A percentile compares a stretch with the other conserved stretches of the same genome.
phyloP scores from a whole-genome alignment of 495 filamentous ascomycete genomes.

The Neurospora tetraspora region DNA sequence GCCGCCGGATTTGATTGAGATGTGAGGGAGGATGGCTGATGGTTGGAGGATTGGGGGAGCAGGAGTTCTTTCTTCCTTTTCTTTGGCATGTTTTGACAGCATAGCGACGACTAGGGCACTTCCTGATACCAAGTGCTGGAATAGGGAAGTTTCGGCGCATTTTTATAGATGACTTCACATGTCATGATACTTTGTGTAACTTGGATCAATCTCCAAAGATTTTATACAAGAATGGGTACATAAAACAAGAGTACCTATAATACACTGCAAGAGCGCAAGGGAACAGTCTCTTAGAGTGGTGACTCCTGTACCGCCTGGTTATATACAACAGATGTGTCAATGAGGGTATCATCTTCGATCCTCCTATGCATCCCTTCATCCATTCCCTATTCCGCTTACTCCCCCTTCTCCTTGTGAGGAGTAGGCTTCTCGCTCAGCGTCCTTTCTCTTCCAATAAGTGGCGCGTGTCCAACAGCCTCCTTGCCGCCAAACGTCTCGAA shows the following conservation, averaged over 20 bases:
- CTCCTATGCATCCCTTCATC: neutral
- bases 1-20: constrained; percentile 37
- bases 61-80: neutral
- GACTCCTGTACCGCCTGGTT: neutral
- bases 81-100: constrained; percentile 3
- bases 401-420: constrained; percentile 47
- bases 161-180: neutral
- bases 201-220: neutral
- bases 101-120: constrained; percentile 4
- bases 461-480: constrained; percentile 39
- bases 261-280: neutral
- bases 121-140: neutral
- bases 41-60: neutral
- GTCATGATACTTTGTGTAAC: neutral
- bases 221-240: neutral
- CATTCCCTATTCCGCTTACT: constrained; percentile 42
- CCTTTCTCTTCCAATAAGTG: constrained; percentile 45
- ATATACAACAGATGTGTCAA: constrained; percentile 2
- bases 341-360: constrained; percentile 1
- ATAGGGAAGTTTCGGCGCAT: neutral
- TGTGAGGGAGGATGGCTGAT: constrained; percentile 12
- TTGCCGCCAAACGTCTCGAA: constrained; percentile 62
- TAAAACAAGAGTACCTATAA: neutral
- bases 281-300: neutral
- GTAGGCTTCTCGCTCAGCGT: constrained; percentile 31